Base-by-base conservation (phyloP, 202 grass and related monocot species). In the Schoenoplectus tabernaemontani region DNA sequence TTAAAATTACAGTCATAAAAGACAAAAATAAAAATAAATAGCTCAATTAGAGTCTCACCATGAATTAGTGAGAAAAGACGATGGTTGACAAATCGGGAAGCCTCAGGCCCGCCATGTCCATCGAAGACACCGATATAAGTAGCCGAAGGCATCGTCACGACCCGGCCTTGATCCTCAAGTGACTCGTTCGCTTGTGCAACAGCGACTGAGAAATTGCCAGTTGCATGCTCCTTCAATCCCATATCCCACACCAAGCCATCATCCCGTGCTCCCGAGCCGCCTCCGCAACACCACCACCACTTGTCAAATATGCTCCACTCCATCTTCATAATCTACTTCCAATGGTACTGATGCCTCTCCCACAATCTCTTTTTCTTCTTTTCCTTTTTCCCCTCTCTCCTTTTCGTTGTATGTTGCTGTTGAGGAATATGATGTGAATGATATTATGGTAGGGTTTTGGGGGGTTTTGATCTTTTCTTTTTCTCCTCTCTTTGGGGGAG, bases 121-220 rank as follows among this genome's bases (percentile, higher is more conserved):
- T 95, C 92, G 50, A 87, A 95, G 57, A 96, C 87, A 53, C 92
- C 89, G 78, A 92, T 86, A 77, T 89, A 86, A 70, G 92, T 96
- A 13, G 81, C 75, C 10, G 76, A 84, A 8, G 93, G 93, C 5
- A 88, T 82, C 2, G 82, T 81, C 56, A 93, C 64, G n/a, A 97
- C 93, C 82, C 87, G 87, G 19, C 90, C 93, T 87, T 97, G 93
- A 81, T 97, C 93, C 83, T 97, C 93, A 15, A 97, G 88, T 13
- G 79, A 51, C 80, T 91, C 79, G 85, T 97, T 97, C 16, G 93
- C 93, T 81, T 97, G 91, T 32, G 87, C 93, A 1, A 93, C 85
- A 78, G 93, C 93, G 53, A 97, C 64, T 42, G 93, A 97, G 89
- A 93, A 97, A 51, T 97, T 90, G 1, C 93, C 93, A 2, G 68